Percentiles rank a stretch among this genome's conserved stretches.
Evolutionary conservation across 2,329 filamentous ascomycete genomes (phyloP).

Genomic region (Penicillium sp.): DNA sequence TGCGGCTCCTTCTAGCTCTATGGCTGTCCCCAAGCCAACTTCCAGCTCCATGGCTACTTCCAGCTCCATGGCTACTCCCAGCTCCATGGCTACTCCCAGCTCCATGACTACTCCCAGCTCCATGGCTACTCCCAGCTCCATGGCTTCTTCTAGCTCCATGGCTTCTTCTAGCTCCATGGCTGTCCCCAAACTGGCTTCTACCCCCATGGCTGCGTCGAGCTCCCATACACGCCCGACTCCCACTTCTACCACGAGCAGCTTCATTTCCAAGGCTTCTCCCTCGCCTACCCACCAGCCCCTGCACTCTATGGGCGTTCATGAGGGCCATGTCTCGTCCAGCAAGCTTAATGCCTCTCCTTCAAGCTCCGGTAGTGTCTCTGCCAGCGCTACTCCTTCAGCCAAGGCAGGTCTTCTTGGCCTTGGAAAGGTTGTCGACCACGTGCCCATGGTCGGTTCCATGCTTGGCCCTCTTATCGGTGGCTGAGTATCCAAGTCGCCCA

Average conservation of each 20-base stretch:
- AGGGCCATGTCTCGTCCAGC: constrained; percentile 4
- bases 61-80: too few species aligned
- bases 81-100: neutral
- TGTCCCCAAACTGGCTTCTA: too few species aligned
- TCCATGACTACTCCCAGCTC: neutral
- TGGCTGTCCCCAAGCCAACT: too few species aligned
- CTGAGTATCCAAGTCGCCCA: neutral
- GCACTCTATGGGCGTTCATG: constrained; percentile 1
- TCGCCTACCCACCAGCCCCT: neutral
- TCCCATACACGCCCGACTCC: neutral
- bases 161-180: neutral
- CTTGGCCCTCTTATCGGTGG: constrained; percentile 5
- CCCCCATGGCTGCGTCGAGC: neutral
- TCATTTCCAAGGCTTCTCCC: neutral
- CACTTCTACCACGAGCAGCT: neutral
- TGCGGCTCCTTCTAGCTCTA: neutral
- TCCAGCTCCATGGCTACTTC: neutral
- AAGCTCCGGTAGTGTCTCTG: constrained; percentile 10
- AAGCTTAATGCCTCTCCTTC: neutral
- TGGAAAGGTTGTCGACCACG: neutral
- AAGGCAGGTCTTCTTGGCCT: neutral
- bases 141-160: neutral
- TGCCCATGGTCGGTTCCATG: neutral
- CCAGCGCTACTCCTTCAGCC: constrained; percentile 2
- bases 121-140: neutral